phyloP scores from a whole-genome alignment of 2,329 filamentous ascomycete species.

The Fusarium sp. region DNA sequence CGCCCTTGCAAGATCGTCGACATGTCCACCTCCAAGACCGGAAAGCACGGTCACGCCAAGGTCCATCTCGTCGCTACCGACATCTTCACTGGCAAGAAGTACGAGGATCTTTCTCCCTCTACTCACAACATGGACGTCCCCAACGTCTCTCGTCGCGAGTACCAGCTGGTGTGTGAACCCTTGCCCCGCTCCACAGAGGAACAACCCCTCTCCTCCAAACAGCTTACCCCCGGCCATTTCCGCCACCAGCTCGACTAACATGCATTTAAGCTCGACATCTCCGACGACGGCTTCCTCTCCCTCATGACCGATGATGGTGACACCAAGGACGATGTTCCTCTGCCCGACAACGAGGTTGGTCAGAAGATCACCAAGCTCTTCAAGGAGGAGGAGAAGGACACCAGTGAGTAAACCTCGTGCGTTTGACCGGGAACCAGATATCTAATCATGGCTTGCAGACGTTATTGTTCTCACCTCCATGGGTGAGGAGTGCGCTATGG shows the following conservation, averaged over 20 bases:
- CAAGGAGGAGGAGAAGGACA: slow-evolving; percentile 87
- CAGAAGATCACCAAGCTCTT: slow-evolving; percentile 88
- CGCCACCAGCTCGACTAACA: slow-evolving; percentile 34
- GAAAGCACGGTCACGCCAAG: slow-evolving; percentile 99
- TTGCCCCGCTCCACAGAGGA: slow-evolving; percentile 44
- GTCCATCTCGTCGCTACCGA: slow-evolving; percentile 98
- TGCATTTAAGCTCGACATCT: slow-evolving; percentile 82
- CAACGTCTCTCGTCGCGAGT: slow-evolving; percentile 90
- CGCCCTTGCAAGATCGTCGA: slow-evolving; percentile 99
- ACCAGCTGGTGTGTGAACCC: slow-evolving; percentile 83
- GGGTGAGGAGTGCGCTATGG: slow-evolving; percentile 93
- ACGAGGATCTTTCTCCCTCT: slow-evolving; percentile 98
- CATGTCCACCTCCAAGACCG: slow-evolving; percentile 99
- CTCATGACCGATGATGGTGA: slow-evolving; percentile 89
- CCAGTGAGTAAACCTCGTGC: slow-evolving; percentile 74
- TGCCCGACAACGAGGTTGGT: slow-evolving; percentile 90
- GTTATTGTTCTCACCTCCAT: slow-evolving; percentile 95
- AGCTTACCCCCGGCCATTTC: slow-evolving; percentile 22
- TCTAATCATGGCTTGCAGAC: slow-evolving; percentile 66
- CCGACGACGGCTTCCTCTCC: slow-evolving; percentile 93
- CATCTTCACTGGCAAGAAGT: slow-evolving; percentile 99
- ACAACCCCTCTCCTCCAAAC: slow-evolving; percentile 35
- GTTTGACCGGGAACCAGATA: background rate
- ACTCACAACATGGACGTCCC: slow-evolving; percentile 99
- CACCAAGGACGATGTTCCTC: slow-evolving; percentile 94